Conservation (phyloP, 495 filamentous ascomycete genomes). For the Glonium stellatum region DNA sequence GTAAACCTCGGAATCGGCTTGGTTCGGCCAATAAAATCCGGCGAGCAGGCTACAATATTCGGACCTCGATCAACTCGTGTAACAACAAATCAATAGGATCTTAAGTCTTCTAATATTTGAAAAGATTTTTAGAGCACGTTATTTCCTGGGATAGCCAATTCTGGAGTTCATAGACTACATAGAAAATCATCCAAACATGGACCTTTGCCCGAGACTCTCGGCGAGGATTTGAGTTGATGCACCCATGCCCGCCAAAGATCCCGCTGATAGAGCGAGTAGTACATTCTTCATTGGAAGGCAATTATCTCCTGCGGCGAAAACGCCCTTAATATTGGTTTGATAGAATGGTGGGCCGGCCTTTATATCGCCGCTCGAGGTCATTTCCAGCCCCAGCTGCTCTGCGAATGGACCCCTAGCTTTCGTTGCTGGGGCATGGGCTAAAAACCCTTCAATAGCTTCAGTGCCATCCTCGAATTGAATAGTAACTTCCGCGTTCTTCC, state of each 20-base stretch:
- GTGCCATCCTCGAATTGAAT: slow-evolving; percentile 14
- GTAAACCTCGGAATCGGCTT: not conserved
- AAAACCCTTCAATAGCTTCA: slow-evolving; percentile 3
- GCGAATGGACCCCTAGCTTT: slow-evolving; percentile 1
- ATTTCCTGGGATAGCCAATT: too few relatives aligned
- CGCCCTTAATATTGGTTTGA: slow-evolving; percentile 18
- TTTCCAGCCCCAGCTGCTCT: slow-evolving; percentile 13
- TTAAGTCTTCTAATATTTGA: too few relatives aligned
- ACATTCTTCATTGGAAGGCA: slow-evolving; percentile 11
- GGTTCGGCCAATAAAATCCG: not conserved
- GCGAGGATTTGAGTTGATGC: slow-evolving; percentile 14
- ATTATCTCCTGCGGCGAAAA: slow-evolving; percentile 24
- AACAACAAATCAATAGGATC: not conserved
- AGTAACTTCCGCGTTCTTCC: not conserved
- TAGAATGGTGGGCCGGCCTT: slow-evolving; percentile 13
- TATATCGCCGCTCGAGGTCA: slow-evolving; percentile 3
- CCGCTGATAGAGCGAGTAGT: slow-evolving; percentile 8
- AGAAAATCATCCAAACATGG: slow-evolving; percentile 5
- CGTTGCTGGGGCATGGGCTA: slow-evolving; percentile 13
- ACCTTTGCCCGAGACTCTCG: slow-evolving; percentile 9
- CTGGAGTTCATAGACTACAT: not conserved
- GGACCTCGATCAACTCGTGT: not conserved
- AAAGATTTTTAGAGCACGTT: too few relatives aligned
- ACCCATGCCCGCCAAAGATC: slow-evolving; percentile 9
- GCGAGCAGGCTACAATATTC: not conserved